These are phyloP conservation scores for Arthrobotrys sinensis DNA, from an alignment of 2,329 filamentous ascomycete genomes.

Conservation along the genomic window DNA sequence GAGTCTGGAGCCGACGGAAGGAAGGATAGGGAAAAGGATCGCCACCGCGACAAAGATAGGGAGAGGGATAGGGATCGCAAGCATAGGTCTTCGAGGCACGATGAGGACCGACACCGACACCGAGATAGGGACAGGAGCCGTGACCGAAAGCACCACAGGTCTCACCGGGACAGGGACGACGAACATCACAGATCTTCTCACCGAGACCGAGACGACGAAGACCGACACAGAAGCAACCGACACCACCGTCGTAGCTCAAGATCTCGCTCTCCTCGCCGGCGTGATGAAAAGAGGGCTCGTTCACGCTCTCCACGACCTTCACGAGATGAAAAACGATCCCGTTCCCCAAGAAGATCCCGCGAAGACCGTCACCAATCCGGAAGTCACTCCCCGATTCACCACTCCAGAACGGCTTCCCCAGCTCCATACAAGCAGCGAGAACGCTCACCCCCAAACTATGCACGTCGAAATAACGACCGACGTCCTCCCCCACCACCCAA, in stretches of 20 bases:
- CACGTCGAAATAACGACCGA: constrained; percentile 62
- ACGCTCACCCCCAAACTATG: constrained; percentile 42
- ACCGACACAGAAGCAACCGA: constrained; percentile 66
- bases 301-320: constrained; percentile 39
- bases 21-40: constrained; percentile 66
- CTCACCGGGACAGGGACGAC: constrained; percentile 70
- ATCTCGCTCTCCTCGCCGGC: constrained; percentile 53
- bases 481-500: constrained; percentile 48
- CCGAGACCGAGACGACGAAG: constrained; percentile 66
- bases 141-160: constrained; percentile 68
- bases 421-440: constrained; percentile 62
- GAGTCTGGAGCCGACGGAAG: constrained; percentile 68
- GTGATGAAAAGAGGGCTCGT: constrained; percentile 23
- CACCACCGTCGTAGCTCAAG: constrained; percentile 62
- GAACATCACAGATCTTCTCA: constrained; percentile 67
- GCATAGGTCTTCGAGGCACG: constrained; percentile 61
- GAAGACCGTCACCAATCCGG: constrained; percentile 41
- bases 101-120: constrained; percentile 62
- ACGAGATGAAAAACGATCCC: constrained; percentile 26
- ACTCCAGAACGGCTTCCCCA: constrained; percentile 33
- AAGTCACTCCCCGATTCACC: constrained; percentile 48
- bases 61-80: constrained; percentile 67
- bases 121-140: constrained; percentile 68
- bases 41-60: constrained; percentile 67
- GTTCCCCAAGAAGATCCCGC: constrained; percentile 35